Percentiles rank a stretch among this genome's conserved stretches.
Conservation (phyloP, 148 eudicot genomes). For the Rhododendron molle region DNA sequence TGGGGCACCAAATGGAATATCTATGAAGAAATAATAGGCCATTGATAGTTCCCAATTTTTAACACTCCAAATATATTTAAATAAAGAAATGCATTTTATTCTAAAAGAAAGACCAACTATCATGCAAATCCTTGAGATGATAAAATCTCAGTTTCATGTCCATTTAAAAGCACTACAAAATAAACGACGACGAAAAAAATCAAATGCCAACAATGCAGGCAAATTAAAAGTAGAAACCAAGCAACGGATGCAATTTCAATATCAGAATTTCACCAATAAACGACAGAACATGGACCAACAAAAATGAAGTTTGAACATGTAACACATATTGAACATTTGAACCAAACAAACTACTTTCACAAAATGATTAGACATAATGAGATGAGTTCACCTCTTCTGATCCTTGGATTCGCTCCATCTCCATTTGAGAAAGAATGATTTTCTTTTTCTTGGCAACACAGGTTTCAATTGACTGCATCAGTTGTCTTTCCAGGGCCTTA, state of each 20-base stretch:
- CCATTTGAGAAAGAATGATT: constrained; percentile 80
- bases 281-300: neutral
- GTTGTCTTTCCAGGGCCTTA: constrained; percentile 89
- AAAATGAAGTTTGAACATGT: neutral
- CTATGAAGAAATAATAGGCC: neutral
- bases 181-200: neutral
- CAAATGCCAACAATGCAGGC: neutral
- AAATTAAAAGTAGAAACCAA: neutral
- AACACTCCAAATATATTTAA: neutral
- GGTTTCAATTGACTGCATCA: constrained; percentile 96
- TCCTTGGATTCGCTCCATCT: constrained; percentile 82
- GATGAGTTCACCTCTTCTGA: constrained; percentile 72
- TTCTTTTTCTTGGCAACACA: constrained; percentile 83
- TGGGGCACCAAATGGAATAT: neutral
- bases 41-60: neutral
- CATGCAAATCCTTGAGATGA: neutral
- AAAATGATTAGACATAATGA: neutral
- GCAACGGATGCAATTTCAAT: neutral
- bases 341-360: constrained; percentile 2
- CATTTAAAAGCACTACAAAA: neutral
- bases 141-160: neutral
- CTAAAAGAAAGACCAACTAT: neutral
- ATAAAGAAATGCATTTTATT: neutral
- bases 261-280: neutral
- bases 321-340: neutral